Evolutionary conservation across 148 eudicot genomes (phyloP).

Genomic region (Cornus suecica): DNA sequence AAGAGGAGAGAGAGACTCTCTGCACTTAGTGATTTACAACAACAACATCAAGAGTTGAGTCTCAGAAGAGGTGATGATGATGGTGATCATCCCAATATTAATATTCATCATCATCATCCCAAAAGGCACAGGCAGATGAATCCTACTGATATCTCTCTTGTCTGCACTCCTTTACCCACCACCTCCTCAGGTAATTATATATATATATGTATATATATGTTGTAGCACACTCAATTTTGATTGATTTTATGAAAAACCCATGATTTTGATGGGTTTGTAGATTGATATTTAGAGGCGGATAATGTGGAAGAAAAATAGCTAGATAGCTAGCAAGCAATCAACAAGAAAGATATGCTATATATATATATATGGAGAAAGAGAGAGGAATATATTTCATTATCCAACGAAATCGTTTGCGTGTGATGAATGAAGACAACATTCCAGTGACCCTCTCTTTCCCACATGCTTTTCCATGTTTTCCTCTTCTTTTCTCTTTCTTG

Average conservation of each 20-base stretch:
- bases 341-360: neutral
- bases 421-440: neutral
- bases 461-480: neutral
- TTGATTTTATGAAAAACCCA: neutral
- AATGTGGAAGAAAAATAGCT: neutral
- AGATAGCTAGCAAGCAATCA: too few relatives aligned
- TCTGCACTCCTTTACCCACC: slow-evolving; percentile 21
- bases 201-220: too few relatives aligned
- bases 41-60: slow-evolving; percentile 20
- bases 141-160: slow-evolving; percentile 8
- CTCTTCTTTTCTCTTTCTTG: slow-evolving; percentile 2
- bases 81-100: neutral
- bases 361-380: neutral
- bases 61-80: slow-evolving; percentile 19
- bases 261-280: neutral
- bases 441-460: slow-evolving; percentile 6
- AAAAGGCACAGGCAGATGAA: slow-evolving; percentile 36
- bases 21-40: slow-evolving; percentile 18
- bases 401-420: neutral
- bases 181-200: slow-evolving; percentile 30
- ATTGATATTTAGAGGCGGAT: neutral
- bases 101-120: slow-evolving; percentile 1
- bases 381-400: neutral
- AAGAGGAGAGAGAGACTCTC: slow-evolving; percentile 62
- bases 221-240: neutral